These are phyloP conservation scores for Pyrus betulifolia DNA, from an alignment of 306 rosid genomes.

Conservation along the genomic window DNA sequence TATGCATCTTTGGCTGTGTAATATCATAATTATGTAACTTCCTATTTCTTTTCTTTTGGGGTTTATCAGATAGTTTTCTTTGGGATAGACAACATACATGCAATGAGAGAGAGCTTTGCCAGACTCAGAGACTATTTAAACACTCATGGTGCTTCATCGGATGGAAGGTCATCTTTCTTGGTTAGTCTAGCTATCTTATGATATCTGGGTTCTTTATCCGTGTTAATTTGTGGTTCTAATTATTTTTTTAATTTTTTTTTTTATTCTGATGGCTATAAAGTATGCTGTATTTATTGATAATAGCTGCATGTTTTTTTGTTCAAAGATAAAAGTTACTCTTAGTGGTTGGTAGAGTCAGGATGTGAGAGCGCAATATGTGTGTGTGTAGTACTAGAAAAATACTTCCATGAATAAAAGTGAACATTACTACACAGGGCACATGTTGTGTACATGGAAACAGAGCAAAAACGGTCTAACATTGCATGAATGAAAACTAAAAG, in stretches of 20 bases:
- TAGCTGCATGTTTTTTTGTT: background rate
- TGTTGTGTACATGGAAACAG: background rate
- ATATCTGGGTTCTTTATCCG: conserved; percentile 5
- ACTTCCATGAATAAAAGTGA: background rate
- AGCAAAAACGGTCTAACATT: background rate
- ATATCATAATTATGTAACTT: conserved; percentile 8
- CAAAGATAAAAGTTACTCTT: background rate
- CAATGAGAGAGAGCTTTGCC: conserved; percentile 91
- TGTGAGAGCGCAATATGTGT: too few relatives aligned
- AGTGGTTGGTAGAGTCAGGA: background rate
- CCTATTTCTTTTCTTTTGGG: conserved; percentile 8
- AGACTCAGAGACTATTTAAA: conserved; percentile 91
- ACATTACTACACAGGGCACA: background rate
- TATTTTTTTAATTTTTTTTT: background rate
- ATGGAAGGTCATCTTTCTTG: conserved; percentile 95
- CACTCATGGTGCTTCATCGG: conserved; percentile 90
- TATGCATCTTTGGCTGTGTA: conserved; percentile 7
- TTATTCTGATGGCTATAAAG: background rate
- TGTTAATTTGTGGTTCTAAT: background rate
- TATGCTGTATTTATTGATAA: background rate
- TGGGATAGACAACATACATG: conserved; percentile 98
- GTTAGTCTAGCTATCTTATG: conserved; percentile 45
- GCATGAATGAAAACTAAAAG: background rate
- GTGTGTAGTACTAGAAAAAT: background rate
- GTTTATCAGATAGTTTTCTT: conserved; percentile 65